Conservation (phyloP, 306 rosid genomes). For the Quercus mongolica region DNA sequence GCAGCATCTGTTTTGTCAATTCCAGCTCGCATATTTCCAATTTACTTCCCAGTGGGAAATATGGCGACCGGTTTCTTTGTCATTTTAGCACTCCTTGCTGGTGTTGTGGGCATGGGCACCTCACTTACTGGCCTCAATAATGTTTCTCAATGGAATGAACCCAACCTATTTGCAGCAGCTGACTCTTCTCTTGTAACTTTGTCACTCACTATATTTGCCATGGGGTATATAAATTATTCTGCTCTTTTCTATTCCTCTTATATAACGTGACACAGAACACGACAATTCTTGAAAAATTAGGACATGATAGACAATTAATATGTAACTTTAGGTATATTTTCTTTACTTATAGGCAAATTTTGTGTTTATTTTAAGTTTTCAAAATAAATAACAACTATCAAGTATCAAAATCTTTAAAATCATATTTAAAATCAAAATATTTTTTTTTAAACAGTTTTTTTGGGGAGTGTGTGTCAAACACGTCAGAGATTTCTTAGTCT, state of each 20-base stretch:
- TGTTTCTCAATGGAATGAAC: constrained; percentile 43
- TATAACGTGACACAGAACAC: rapidly evolving
- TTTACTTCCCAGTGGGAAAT: constrained; percentile 83
- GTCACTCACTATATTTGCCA: constrained; percentile 74
- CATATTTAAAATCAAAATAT: too few species aligned
- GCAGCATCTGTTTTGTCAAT: constrained; percentile 63
- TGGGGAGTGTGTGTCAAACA: too few species aligned
- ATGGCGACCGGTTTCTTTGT: constrained; percentile 79
- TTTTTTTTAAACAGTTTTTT: too few species aligned
- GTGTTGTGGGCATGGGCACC: constrained; percentile 78
- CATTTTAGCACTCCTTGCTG: constrained; percentile 70
- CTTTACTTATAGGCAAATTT: background rate
- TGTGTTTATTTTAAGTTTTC: background rate
- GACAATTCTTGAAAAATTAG: too few species aligned
- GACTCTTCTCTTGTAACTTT: constrained; percentile 61
- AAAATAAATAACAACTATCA: too few species aligned
- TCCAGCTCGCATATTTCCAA: constrained; percentile 72
- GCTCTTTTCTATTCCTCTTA: background rate
- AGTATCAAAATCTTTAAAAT: too few species aligned
- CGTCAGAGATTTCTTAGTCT: too few species aligned
- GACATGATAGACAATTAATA: too few species aligned
- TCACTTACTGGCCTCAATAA: constrained; percentile 66
- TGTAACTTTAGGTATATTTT: background rate
- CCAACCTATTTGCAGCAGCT: constrained; percentile 60
- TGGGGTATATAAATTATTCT: constrained; percentile 55